Evolutionary conservation across 202 grass and related monocot genomes (phyloP).

Genomic region (Zizania palustris): DNA sequence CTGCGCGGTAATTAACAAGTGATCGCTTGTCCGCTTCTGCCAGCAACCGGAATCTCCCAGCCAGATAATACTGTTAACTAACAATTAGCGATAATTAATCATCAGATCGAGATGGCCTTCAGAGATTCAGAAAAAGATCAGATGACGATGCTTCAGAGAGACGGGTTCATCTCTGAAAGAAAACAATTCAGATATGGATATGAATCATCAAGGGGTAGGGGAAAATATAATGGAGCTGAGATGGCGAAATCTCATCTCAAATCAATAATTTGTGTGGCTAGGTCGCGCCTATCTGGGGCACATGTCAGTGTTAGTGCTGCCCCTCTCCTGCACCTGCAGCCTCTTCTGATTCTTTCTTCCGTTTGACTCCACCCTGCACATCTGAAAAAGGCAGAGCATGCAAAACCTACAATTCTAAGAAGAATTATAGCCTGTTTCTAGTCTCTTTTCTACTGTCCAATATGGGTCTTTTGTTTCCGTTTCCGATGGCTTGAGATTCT

Average conservation of each 20-base stretch:
- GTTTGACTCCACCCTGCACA: slow-evolving; percentile 29
- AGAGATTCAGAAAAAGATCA: not conserved
- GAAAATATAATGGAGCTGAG: no score
- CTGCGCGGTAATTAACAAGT: not conserved
- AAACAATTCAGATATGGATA: not conserved
- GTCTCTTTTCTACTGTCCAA: no score
- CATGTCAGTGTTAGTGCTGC: slow-evolving; percentile 34
- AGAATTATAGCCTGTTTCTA: no score
- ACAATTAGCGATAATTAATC: not conserved
- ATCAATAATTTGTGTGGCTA: not conserved
- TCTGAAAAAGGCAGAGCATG: no score
- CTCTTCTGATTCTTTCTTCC: not conserved
- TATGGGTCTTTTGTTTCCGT: no score
- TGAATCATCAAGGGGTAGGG: no score
- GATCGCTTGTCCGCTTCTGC: slow-evolving; percentile 45
- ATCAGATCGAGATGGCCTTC: not conserved
- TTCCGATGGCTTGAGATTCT: no score
- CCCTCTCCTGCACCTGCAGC: not conserved
- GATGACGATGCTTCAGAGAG: not conserved
- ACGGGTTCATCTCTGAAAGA: not conserved
- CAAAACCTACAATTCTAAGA: no score
- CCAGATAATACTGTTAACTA: not conserved
- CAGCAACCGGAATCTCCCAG: slow-evolving; percentile 34
- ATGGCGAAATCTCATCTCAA: no score
- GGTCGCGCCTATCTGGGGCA: slow-evolving; percentile 14